Evolutionary conservation across 2,329 filamentous ascomycete genomes (phyloP), one percentile per base, ranked within the genome.

Genomic region (Canariomyces notabilis): DNA sequence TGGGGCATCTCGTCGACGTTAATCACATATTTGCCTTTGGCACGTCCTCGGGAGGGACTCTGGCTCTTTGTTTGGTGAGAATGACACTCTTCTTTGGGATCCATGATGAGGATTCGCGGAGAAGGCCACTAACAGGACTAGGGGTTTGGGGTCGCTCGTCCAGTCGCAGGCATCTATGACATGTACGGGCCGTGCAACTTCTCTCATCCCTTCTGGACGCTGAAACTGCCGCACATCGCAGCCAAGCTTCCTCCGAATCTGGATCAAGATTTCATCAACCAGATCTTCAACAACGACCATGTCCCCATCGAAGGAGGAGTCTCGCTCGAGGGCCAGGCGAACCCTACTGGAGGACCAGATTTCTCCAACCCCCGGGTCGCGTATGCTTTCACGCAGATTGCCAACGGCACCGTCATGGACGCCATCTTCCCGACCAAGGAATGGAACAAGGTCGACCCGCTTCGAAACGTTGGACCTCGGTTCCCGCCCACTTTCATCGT

Each of bases 171-270:
- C 16, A 70, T 72, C 38, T 62, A 65, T 37, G 61, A 66, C 48
- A 61, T 72, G 54, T 71, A 71, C 52, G 67, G 67, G n/a, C 61
- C 68, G 1, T 65, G 64, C 20, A 59, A 65, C 54, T 70, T 71
- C 49, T 51, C 58, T 0, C 48, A 68, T 35, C 52, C 63, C 0
- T 66, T 65, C 53, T 71, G 68, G 69, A 61, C 52, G 1, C 49
- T 52, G 8, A 57, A 60, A 2, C 52, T 70, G 8, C 59, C 63
- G 0, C 57, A 63, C 5, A 42, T 68, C 6, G 51, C 50, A 2
- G 20, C 32, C 6, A 42, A 15, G 16, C 55, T 65, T 0, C 64
- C 63, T 0, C 21, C 44, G 1, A 49, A 54, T 1, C 53, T 67
- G 0, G 49, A 54, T 0, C 14, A 55, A 0, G 53, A 59, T 0